Percentiles rank a stretch among this genome's conserved stretches.
phyloP scores from a whole-genome alignment of 2,329 filamentous ascomycete species.

The Exophiala sideris region DNA sequence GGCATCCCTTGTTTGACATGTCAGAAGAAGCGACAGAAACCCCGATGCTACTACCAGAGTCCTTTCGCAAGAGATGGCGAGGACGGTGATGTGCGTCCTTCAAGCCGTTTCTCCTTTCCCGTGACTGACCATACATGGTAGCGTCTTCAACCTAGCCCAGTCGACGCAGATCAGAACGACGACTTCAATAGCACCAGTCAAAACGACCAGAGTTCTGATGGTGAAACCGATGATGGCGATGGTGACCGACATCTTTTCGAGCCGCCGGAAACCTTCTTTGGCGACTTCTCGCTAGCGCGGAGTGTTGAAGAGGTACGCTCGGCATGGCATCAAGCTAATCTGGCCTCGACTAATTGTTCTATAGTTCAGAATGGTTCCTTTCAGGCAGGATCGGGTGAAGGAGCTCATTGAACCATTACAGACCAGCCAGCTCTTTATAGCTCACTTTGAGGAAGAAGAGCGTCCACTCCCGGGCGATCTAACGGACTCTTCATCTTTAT shows the following conservation, averaged over 20 bases:
- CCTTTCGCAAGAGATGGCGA: slow-evolving; percentile 7
- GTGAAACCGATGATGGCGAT: slow-evolving; percentile 2
- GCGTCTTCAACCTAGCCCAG: neutral
- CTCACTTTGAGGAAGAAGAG: slow-evolving; percentile 1
- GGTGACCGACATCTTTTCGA: neutral
- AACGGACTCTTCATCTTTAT: neutral
- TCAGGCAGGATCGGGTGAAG: slow-evolving; percentile 1
- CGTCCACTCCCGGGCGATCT: neutral
- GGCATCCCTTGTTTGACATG: slow-evolving; percentile 23
- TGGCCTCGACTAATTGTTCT: neutral
- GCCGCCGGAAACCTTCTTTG: slow-evolving; percentile 14
- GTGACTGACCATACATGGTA: neutral
- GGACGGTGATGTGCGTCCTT: slow-evolving; percentile 10
- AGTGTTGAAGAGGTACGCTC: slow-evolving; percentile 17
- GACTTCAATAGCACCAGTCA: neutral
- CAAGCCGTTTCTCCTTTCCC: neutral
- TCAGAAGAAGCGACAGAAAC: slow-evolving; percentile 21
- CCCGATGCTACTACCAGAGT: slow-evolving; percentile 18
- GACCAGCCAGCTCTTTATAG: slow-evolving; percentile 11
- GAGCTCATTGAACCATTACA: slow-evolving; percentile 12
- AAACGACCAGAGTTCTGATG: slow-evolving; percentile 2
- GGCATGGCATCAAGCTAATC: neutral
- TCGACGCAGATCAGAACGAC: slow-evolving; percentile 3
- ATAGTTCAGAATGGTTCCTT: slow-evolving; percentile 17
- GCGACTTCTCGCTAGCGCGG: slow-evolving; percentile 15